Conservation (phyloP, 2,329 filamentous ascomycete species). For the Ascomycota sp. region DNA sequence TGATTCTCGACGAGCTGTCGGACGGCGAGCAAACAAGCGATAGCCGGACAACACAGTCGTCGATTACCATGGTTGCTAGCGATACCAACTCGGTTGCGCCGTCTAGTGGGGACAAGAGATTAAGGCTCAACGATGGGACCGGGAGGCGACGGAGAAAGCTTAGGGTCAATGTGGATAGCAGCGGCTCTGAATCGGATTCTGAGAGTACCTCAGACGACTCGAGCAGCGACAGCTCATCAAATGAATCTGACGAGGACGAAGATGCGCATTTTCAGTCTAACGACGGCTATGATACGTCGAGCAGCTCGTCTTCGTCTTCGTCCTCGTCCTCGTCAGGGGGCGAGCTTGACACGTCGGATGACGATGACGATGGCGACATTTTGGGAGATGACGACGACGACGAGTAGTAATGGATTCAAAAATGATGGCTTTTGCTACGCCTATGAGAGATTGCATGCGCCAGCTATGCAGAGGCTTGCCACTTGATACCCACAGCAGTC, state of each 20-base stretch:
- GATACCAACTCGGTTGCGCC: conserved; percentile 8
- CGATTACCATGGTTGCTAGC: conserved; percentile 10
- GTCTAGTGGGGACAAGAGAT: conserved; percentile 15
- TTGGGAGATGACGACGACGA: not conserved
- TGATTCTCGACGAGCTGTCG: conserved; percentile 31
- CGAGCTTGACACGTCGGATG: conserved; percentile 12
- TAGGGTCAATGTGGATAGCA: conserved; percentile 22
- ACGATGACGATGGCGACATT: conserved; percentile 4
- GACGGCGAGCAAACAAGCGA: conserved; percentile 21
- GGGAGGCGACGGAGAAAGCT: conserved; percentile 30
- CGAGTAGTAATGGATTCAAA: not conserved
- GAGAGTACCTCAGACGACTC: conserved; percentile 5
- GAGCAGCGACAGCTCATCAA: conserved; percentile 16
- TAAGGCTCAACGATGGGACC: conserved; percentile 22
- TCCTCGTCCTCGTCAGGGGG: conserved; percentile 17
- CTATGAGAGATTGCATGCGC: not conserved
- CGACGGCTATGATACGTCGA: conserved; percentile 13
- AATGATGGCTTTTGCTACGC: conserved; percentile 1
- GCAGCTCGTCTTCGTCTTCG: conserved; percentile 20
- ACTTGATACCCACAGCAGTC: conserved; percentile 2
- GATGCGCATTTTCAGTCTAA: conserved; percentile 2
- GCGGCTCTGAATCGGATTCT: conserved; percentile 11
- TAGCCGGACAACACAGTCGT: conserved; percentile 11
- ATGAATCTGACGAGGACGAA: conserved; percentile 15
- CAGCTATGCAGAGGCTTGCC: conserved; percentile 1